Conservation (phyloP, 768 basidiomycete species). For the Mycena alexandri region DNA sequence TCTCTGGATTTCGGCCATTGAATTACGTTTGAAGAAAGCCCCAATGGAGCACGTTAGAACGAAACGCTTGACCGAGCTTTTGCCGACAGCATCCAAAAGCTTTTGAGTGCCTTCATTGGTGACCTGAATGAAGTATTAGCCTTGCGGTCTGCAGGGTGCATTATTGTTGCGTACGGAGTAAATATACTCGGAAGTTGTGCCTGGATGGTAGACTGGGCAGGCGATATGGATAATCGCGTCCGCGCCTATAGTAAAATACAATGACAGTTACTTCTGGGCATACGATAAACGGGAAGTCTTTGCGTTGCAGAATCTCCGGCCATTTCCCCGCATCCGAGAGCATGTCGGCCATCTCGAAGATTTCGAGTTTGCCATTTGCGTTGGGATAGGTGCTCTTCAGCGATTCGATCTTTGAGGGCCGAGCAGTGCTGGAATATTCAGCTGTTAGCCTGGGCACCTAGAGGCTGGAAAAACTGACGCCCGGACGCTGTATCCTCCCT, state of each 20-base stretch:
- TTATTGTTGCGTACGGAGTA: neutral
- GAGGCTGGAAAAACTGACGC: neutral
- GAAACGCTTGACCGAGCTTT: conserved; percentile 42
- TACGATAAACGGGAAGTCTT: neutral
- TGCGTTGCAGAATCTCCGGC: conserved; percentile 25
- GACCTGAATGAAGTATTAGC: conserved; percentile 29
- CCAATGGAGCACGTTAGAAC: conserved; percentile 41
- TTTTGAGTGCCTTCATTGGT: conserved; percentile 45
- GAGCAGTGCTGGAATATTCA: conserved; percentile 8
- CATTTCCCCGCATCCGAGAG: conserved; percentile 20
- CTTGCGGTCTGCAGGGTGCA: neutral
- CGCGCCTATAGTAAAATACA: neutral
- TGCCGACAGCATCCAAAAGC: conserved; percentile 41
- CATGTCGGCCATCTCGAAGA: conserved; percentile 20
- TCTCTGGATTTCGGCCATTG: neutral
- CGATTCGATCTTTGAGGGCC: conserved; percentile 7
- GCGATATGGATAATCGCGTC: conserved; percentile 13
- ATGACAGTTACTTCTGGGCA: neutral
- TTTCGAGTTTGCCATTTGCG: conserved; percentile 15
- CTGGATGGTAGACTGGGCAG: conserved; percentile 23
- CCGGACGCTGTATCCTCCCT: conserved; percentile 12
- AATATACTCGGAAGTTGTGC: conserved; percentile 13
- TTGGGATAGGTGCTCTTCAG: conserved; percentile 9
- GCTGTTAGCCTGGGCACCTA: neutral
- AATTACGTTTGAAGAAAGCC: conserved; percentile 31